Percentiles rank a stretch among this genome's conserved stretches.
Conservation (phyloP, 257 asterid genomes). For the Rhazya stricta region DNA sequence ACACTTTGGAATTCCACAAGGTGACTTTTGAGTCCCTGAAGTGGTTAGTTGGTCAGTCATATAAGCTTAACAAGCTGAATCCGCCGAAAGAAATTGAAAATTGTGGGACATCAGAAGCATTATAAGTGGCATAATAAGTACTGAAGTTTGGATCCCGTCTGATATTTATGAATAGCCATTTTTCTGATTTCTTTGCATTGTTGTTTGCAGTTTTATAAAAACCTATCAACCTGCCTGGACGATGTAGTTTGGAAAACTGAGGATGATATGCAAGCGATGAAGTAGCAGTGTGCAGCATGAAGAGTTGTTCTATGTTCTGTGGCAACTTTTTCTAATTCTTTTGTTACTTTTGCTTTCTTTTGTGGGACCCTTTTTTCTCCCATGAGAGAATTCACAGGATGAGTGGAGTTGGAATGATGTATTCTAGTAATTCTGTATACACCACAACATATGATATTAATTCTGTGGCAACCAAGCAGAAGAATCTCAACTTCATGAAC, state of each 20-base stretch:
- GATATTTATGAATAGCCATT: not conserved
- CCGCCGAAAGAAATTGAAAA: not conserved
- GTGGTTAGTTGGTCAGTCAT: not conserved
- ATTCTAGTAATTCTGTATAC: not conserved
- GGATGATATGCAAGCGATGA: slow-evolving; percentile 68
- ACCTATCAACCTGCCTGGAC: slow-evolving; percentile 60
- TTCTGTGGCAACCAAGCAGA: not conserved
- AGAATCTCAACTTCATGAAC: too few relatives aligned
- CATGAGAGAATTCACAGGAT: slow-evolving; percentile 24
- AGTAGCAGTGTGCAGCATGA: slow-evolving; percentile 24
- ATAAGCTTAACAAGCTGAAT: not conserved
- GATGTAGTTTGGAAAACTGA: slow-evolving; percentile 93
- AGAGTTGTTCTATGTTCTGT: not conserved
- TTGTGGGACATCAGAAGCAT: not conserved
- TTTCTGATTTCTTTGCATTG: not conserved
- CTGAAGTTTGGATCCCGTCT: not conserved
- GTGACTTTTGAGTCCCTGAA: slow-evolving; percentile 37
- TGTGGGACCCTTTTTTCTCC: slow-evolving; percentile 45
- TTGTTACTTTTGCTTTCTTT: slow-evolving; percentile 27
- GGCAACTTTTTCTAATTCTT: slow-evolving; percentile 24
- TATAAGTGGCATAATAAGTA: not conserved
- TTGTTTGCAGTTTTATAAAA: slow-evolving; percentile 71
- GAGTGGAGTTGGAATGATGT: not conserved
- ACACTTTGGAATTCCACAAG: slow-evolving; percentile 68
- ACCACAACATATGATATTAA: not conserved